Evolutionary conservation across 2,329 filamentous ascomycete species (phyloP), one percentile per base, ranked within the genome.

Genomic region (Arthroderma uncinatum): DNA sequence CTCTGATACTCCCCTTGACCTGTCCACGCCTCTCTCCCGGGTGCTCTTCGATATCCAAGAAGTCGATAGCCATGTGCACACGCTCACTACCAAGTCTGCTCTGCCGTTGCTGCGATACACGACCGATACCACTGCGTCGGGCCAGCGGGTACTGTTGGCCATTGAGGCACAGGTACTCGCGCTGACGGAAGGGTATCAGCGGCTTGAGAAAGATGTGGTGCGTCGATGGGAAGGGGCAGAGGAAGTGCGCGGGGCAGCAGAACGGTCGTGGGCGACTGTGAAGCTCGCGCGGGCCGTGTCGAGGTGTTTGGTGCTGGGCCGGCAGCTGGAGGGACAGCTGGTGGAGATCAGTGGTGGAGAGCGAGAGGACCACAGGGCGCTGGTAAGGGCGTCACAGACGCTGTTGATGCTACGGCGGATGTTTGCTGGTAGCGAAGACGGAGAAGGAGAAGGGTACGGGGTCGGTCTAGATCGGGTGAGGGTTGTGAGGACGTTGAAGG

Each of bases 1-100:
- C 58, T 88, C 86, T 63, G 93, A 97, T 73, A 85, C 85, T 1
- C 87, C 89, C 5, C 82, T 97, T 65, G 93, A 98, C 71, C 86
- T 98, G 58, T 92, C 90, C 4, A 97, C 93, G 14, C 92, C 93
- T 2, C 80, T 98, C 52, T 95, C 91, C 4, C 84, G 89, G 56
- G 91, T 96, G 4, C 83, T 97, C 5, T 98, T 98, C 73, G 93
- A 98, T 72, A 85, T 93, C 2, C 93, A 97, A 69, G 93, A 97
- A 73, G 86, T 98, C 63, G 92, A 97, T 73, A 95, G 91, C 0
- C 90, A 95, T 69, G 95, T 98, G 62, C 89, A 98, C 70, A 81
- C 82, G 2, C 80, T 97, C 40, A 94, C 92, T 4, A 93, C 90
- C 1, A 85, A 87, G 61, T 87, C 85, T 28, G 90, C 93, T 2